A percentile compares a stretch with the other conserved stretches of the same genome.
These are phyloP conservation scores for Casaregolazyma lundiana DNA, from an alignment of 1,139 yeast genomes.

Conservation along the genomic window DNA sequence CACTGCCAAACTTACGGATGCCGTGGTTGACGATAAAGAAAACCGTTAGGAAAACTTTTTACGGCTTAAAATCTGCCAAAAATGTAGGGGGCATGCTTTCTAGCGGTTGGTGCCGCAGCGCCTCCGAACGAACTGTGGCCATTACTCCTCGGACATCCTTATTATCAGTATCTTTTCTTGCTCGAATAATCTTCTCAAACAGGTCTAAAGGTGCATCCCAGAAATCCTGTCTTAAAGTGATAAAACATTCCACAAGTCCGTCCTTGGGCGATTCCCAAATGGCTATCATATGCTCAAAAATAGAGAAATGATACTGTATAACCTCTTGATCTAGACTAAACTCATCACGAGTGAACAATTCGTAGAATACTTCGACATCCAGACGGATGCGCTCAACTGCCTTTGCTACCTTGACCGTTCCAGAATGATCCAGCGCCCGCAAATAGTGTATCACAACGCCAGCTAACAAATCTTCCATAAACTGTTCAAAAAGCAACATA, in stretches of 20 bases:
- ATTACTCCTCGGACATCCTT: conserved; percentile 32
- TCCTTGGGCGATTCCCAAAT: conserved; percentile 52
- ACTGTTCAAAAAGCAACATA: conserved; percentile 47
- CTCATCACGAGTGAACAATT: conserved; percentile 50
- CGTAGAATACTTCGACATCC: conserved; percentile 66
- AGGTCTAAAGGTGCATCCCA: conserved; percentile 46
- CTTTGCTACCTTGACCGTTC: conserved; percentile 45
- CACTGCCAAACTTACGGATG: conserved; percentile 56
- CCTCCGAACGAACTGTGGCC: conserved; percentile 30
- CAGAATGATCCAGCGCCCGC: conserved; percentile 40
- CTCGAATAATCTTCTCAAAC: conserved; percentile 36
- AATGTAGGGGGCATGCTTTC: conserved; percentile 9
- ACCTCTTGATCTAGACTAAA: conserved; percentile 35
- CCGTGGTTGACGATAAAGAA: conserved; percentile 29
- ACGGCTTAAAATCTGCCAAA: conserved; percentile 8
- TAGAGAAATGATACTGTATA: conserved; percentile 49
- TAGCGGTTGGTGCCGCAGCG: conserved; percentile 15
- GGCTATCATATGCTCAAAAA: conserved; percentile 70
- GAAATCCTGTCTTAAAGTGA: conserved; percentile 63
- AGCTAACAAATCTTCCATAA: conserved; percentile 49
- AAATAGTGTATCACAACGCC: conserved; percentile 44
- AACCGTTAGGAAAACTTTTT: conserved; percentile 1
- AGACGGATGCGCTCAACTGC: conserved; percentile 56
- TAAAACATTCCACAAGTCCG: conserved; percentile 52
- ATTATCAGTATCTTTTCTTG: conserved; percentile 36